phyloP scores from a whole-genome alignment of 2,329 filamentous ascomycete genomes.

The Clonostachys solani region DNA sequence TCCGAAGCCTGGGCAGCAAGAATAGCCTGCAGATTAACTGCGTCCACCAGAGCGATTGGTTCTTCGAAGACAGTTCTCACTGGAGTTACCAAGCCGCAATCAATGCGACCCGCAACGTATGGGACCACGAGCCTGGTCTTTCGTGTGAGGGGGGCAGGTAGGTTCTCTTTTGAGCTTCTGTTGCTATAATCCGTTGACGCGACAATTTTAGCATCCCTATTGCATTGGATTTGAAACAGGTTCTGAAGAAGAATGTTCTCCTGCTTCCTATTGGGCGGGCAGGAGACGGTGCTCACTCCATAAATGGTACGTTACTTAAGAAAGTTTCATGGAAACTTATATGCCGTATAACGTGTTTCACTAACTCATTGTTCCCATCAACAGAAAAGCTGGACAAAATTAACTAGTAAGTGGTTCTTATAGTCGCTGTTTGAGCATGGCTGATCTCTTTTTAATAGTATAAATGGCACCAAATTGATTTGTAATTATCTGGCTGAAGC shows the following conservation, averaged over 20 bases:
- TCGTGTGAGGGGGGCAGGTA: slow-evolving; percentile 91
- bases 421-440: too few relatives aligned
- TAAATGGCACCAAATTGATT: too few relatives aligned
- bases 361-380: too few relatives aligned
- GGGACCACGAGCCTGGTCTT: slow-evolving; percentile 88
- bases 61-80: slow-evolving; percentile 95
- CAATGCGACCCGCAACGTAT: slow-evolving; percentile 96
- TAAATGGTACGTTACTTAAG: slow-evolving; percentile 98
- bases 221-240: slow-evolving; percentile 94
- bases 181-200: slow-evolving; percentile 6
- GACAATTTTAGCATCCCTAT: slow-evolving; percentile 72
- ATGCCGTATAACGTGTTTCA: too few relatives aligned
- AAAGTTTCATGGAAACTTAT: too few relatives aligned
- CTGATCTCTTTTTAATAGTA: too few relatives aligned
- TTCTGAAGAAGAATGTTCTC: slow-evolving; percentile 97
- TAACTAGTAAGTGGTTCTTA: too few relatives aligned
- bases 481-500: too few relatives aligned
- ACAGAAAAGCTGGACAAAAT: too few relatives aligned
- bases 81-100: slow-evolving; percentile 96
- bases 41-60: slow-evolving; percentile 96
- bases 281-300: slow-evolving; percentile 93
- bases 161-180: slow-evolving; percentile 14
- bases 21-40: slow-evolving; percentile 80
- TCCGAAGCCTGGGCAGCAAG: slow-evolving; percentile 85
- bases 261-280: slow-evolving; percentile 95